These are phyloP conservation scores for Ampelomyces quisqualis DNA, from an alignment of 2,329 filamentous ascomycete genomes.

Conservation along the genomic window DNA sequence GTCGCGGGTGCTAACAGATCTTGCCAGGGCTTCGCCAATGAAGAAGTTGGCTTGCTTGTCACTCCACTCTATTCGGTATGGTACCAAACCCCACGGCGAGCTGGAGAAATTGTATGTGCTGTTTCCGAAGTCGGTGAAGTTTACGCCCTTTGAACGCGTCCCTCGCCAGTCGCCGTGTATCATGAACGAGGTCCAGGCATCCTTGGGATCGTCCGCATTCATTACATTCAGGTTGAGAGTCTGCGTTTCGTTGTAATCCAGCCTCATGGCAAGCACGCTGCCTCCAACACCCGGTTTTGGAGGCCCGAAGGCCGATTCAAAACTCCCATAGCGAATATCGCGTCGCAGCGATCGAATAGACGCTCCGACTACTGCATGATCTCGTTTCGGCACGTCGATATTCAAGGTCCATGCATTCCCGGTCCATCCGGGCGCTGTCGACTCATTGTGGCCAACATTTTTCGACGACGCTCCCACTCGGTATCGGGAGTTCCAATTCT, in stretches of 20 bases:
- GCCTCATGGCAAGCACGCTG: conserved; percentile 46
- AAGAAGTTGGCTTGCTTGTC: conserved; percentile 43
- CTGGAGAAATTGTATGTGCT: conserved; percentile 21
- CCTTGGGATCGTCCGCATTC: conserved; percentile 43
- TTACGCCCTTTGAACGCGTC: conserved; percentile 32
- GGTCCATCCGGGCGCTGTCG: conserved; percentile 8
- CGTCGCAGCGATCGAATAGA: conserved; percentile 44
- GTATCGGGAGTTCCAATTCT: conserved; percentile 46
- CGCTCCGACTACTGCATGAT: conserved; percentile 46
- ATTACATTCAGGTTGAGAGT: conserved; percentile 45
- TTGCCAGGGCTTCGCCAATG: conserved; percentile 37
- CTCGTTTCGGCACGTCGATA: conserved; percentile 24
- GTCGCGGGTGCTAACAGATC: conserved; percentile 27
- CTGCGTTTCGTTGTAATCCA: conserved; percentile 46
- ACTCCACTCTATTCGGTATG: conserved; percentile 49
- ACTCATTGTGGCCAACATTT: conserved; percentile 40
- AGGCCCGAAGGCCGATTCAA: conserved; percentile 43
- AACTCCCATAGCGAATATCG: conserved; percentile 50
- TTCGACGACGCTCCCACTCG: conserved; percentile 41
- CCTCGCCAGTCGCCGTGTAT: conserved; percentile 37
- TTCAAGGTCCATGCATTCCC: conserved; percentile 30
- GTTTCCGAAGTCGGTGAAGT: conserved; percentile 40
- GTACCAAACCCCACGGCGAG: conserved; percentile 45
- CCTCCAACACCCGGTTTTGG: conserved; percentile 40
- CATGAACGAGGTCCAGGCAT: conserved; percentile 41